These are phyloP conservation scores for Pichia sp. DNA, from an alignment of 1,139 yeast species.

Conservation along the genomic window DNA sequence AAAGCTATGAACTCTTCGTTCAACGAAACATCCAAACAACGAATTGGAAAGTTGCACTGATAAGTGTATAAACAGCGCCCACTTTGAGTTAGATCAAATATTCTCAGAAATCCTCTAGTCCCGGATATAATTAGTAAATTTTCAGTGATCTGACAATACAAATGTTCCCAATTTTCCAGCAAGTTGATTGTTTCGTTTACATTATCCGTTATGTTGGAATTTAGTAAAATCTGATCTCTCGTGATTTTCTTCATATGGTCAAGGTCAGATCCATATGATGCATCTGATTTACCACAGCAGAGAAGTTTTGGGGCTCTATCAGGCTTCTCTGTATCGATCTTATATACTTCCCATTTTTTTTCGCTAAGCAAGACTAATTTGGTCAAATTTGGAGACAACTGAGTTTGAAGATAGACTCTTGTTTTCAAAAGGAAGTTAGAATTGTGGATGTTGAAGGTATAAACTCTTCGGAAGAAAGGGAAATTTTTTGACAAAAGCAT, in stretches of 20 bases:
- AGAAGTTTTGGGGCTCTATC: conserved; percentile 50
- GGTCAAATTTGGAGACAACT: conserved; percentile 60
- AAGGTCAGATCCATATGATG: conserved; percentile 56
- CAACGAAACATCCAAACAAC: conserved; percentile 71
- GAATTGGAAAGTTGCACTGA: conserved; percentile 67
- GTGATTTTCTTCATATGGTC: conserved; percentile 34
- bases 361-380: conserved; percentile 63
- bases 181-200: conserved; percentile 22
- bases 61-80: conserved; percentile 71
- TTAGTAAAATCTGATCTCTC: conserved; percentile 22
- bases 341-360: conserved; percentile 69
- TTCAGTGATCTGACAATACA: conserved; percentile 61
- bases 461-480: conserved; percentile 71
- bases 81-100: conserved; percentile 50
- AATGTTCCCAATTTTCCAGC: conserved; percentile 54
- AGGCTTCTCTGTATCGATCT: conserved; percentile 40
- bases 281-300: conserved; percentile 66
- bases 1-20: conserved; percentile 66
- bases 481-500: conserved; percentile 71
- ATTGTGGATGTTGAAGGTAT: conserved; percentile 63
- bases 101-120: conserved; percentile 65
- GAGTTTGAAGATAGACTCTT: conserved; percentile 52
- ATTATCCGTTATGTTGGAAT: conserved; percentile 26
- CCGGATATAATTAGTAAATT: conserved; percentile 66
- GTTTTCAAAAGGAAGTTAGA: conserved; percentile 42